Evolutionary conservation across 2,329 filamentous ascomycete genomes (phyloP).

Genomic region (Neofusicoccum kwambonambiense): DNA sequence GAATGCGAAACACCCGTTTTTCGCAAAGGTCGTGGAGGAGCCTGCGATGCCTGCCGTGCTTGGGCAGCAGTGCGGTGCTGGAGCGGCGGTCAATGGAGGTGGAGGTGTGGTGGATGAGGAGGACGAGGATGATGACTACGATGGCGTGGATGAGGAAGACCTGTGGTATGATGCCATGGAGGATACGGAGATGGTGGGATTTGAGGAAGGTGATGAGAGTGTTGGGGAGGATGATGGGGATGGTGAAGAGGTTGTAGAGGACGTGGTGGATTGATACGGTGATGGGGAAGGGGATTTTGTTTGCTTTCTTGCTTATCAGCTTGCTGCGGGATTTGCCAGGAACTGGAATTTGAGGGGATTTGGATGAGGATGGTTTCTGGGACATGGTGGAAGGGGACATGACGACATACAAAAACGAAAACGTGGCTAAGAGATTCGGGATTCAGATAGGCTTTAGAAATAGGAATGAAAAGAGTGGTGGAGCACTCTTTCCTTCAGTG

Average conservation of each 20-base stretch:
- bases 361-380: no score
- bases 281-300: background rate
- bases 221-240: background rate
- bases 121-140: background rate
- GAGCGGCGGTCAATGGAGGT: background rate
- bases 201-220: background rate
- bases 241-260: background rate
- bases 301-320: background rate
- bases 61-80: background rate
- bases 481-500: no score
- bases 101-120: background rate
- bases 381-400: no score
- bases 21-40: slow-evolving; percentile 28
- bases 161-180: background rate
- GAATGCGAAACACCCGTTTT: slow-evolving; percentile 52
- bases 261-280: background rate
- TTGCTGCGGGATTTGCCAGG: no score
- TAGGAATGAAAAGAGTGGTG: no score
- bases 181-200: background rate
- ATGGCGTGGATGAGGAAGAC: background rate
- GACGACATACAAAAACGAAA: no score
- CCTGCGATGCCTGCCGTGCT: background rate
- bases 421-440: no score
- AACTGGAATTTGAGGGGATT: no score
- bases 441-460: no score